A percentile compares a stretch with the other conserved stretches of the same genome.
Conservation (phyloP, 768 basidiomycete species). For the Termitomyces sp. region DNA sequence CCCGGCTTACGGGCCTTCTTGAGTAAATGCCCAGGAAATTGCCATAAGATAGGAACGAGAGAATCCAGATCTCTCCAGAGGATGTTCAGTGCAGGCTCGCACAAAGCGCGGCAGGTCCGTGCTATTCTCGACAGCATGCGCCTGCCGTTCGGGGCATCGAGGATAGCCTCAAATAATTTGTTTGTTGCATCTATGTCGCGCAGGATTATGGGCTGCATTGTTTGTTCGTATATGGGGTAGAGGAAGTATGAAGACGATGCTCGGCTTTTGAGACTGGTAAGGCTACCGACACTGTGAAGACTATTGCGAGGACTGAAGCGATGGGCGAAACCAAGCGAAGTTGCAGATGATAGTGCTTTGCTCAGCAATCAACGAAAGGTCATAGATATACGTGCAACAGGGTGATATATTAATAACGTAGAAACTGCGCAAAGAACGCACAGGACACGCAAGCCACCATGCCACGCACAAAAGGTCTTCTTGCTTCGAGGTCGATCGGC, state of each 20-base stretch:
- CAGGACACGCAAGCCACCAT: slow-evolving; percentile 28
- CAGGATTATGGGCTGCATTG: slow-evolving; percentile 53
- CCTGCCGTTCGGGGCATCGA: slow-evolving; percentile 60
- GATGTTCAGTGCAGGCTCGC: slow-evolving; percentile 66
- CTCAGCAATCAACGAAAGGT: slow-evolving; percentile 37
- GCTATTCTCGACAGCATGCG: slow-evolving; percentile 70
- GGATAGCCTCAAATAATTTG: slow-evolving; percentile 46
- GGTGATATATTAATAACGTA: slow-evolving; percentile 36
- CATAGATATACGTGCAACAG: slow-evolving; percentile 28
- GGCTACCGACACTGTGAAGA: slow-evolving; percentile 28
- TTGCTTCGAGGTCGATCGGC: slow-evolving; percentile 30
- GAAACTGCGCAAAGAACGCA: slow-evolving; percentile 43
- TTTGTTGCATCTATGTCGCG: slow-evolving; percentile 60
- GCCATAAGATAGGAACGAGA: slow-evolving; percentile 64
- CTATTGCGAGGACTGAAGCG: slow-evolving; percentile 30
- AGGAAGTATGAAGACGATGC: slow-evolving; percentile 33
- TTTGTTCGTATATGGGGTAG: slow-evolving; percentile 46
- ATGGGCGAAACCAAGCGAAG: slow-evolving; percentile 19
- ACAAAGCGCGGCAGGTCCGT: slow-evolving; percentile 72
- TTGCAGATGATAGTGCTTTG: slow-evolving; percentile 32
- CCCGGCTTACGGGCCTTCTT: slow-evolving; percentile 73
- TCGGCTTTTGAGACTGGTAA: slow-evolving; percentile 24
- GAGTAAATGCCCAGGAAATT: slow-evolving; percentile 68
- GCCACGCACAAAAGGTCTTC: slow-evolving; percentile 17
- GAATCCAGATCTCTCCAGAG: slow-evolving; percentile 82